phyloP scores from a whole-genome alignment of 1,284 basidiomycete genomes.

The Cryptococcus maquisensis region DNA sequence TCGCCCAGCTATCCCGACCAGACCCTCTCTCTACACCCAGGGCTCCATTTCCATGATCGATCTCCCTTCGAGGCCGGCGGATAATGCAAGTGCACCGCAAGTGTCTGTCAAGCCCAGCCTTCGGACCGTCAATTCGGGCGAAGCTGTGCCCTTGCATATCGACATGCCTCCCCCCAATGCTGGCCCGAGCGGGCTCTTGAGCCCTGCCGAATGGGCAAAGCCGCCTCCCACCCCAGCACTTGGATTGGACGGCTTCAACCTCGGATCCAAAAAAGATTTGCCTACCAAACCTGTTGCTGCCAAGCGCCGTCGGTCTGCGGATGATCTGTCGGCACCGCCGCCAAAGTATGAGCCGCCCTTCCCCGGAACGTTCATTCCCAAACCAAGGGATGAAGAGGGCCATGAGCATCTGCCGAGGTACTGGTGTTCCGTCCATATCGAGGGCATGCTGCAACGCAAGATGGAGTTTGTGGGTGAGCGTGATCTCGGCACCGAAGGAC shows the following conservation, averaged over 20 bases:
- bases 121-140: conserved; percentile 22
- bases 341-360: conserved; percentile 49
- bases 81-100: not conserved
- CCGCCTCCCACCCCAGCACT: conserved; percentile 42
- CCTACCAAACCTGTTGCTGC: conserved; percentile 15
- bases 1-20: conserved; percentile 17
- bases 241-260: conserved; percentile 26
- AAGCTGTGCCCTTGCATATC: conserved; percentile 15
- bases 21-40: conserved; percentile 59
- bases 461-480: conserved; percentile 69
- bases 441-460: conserved; percentile 83
- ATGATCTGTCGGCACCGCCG: conserved; percentile 45
- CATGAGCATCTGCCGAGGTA: conserved; percentile 76
- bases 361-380: conserved; percentile 36
- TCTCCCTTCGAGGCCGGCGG: conserved; percentile 32
- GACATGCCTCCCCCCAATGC: not conserved
- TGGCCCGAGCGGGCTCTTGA: not conserved
- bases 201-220: conserved; percentile 33
- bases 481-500: not conserved
- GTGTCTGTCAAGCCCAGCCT: conserved; percentile 12
- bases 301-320: conserved; percentile 49
- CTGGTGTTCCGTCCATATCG: conserved; percentile 76
- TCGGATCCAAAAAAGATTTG: conserved; percentile 1
- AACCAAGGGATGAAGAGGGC: conserved; percentile 66
- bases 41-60: conserved; percentile 60